Conservation (phyloP, 768 basidiomycete species). For the Asterophora lycoperdoides region DNA sequence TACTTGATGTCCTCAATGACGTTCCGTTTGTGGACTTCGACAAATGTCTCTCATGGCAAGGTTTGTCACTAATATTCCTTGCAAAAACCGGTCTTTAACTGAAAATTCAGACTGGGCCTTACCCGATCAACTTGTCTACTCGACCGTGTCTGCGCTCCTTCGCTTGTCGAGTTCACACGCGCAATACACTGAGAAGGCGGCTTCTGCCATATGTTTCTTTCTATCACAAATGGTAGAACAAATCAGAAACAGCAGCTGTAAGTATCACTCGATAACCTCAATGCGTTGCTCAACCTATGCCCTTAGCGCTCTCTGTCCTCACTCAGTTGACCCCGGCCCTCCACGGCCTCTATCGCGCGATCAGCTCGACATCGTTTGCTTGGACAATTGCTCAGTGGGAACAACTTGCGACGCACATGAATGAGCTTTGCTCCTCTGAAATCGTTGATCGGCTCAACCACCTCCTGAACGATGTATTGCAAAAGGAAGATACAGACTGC, state of each 20-base stretch:
- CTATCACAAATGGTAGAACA: constrained; percentile 51
- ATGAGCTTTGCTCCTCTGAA: constrained; percentile 57
- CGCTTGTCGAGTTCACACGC: constrained; percentile 54
- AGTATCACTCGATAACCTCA: constrained; percentile 17
- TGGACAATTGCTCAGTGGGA: constrained; percentile 73
- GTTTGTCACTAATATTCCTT: constrained; percentile 33
- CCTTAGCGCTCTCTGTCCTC: constrained; percentile 62
- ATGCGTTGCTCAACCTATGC: constrained; percentile 1
- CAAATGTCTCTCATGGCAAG: constrained; percentile 73
- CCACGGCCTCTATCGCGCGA: constrained; percentile 83
- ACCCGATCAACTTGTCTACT: constrained; percentile 79
- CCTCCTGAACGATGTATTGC: constrained; percentile 60
- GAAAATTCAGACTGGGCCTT: constrained; percentile 68
- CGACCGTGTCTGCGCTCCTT: constrained; percentile 73
- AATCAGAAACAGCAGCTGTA: constrained; percentile 52
- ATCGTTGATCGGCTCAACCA: constrained; percentile 72
- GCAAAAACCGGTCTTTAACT: background rate
- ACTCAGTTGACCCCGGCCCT: constrained; percentile 76
- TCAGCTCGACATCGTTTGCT: constrained; percentile 70
- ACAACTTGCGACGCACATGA: constrained; percentile 46
- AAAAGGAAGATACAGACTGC: constrained; percentile 45
- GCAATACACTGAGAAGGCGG: constrained; percentile 45
- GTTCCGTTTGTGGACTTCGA: constrained; percentile 78
- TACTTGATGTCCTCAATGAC: constrained; percentile 66
- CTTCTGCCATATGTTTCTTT: constrained; percentile 59